Evolutionary conservation across 2,329 filamentous ascomycete genomes (phyloP).

Genomic region (Didymella sp.): DNA sequence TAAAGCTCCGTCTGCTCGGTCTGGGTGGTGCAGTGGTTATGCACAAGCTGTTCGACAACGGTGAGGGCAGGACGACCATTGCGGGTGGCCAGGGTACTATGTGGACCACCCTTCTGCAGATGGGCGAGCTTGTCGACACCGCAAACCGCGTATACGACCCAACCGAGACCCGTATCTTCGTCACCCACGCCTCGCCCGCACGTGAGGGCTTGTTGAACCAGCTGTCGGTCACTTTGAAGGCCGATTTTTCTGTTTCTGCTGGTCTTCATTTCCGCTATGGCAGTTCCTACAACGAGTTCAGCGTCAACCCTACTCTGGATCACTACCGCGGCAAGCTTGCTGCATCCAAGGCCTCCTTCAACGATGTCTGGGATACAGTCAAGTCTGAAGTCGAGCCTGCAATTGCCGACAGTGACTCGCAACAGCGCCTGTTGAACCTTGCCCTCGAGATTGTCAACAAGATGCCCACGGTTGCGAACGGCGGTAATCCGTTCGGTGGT

Average conservation of each 20-base stretch:
- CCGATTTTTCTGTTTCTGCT: slow-evolving; percentile 96
- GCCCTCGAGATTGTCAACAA: slow-evolving; percentile 94
- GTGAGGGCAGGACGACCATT: slow-evolving; percentile 96
- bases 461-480: slow-evolving; percentile 94
- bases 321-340: slow-evolving; percentile 98
- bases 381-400: slow-evolving; percentile 95
- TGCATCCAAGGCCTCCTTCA: slow-evolving; percentile 97
- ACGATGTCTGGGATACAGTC: slow-evolving; percentile 99
- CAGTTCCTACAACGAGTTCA: slow-evolving; percentile 99
- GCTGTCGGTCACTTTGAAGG: slow-evolving; percentile 94
- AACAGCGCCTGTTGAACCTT: slow-evolving; percentile 89
- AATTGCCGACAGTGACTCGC: slow-evolving; percentile 89
- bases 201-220: slow-evolving; percentile 97
- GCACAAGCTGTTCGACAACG: slow-evolving; percentile 99
- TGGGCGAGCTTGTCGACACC: slow-evolving; percentile 97
- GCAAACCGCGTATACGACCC: slow-evolving; percentile 98
- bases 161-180: slow-evolving; percentile 93
- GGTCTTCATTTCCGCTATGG: slow-evolving; percentile 98
- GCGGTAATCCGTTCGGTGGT: slow-evolving; percentile 95
- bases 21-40: slow-evolving; percentile 97
- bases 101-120: slow-evolving; percentile 98
- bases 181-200: slow-evolving; percentile 95
- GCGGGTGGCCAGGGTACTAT: slow-evolving; percentile 98
- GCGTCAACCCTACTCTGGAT: slow-evolving; percentile 95
- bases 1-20: slow-evolving; percentile 92